Base-by-base conservation (phyloP, 371 early-diverging fungal genomes). In the Zopfochytrium polystomum region DNA sequence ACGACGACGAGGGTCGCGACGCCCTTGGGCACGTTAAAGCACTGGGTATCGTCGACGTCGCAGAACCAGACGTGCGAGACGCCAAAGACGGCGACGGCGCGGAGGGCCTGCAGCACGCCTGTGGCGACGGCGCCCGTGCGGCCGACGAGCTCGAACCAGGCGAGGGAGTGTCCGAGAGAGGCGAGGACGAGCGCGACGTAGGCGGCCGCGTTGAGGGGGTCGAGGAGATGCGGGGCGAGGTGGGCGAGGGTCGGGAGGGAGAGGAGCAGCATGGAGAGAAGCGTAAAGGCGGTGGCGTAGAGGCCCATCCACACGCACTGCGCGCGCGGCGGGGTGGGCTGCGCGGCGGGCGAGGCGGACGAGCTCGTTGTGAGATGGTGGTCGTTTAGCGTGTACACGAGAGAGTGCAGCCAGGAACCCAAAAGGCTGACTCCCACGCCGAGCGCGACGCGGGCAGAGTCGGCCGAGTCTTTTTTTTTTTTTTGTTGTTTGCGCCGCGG, bases 81-180 rank as follows among this genome's bases (percentile, higher is more conserved):
- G 4, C 73, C 79, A 76, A 88, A 87, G 2, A 86, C 87, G 22
- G 83, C 51, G 3, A 88, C 86, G 0, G 88, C 87, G 18, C 87
- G 72, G 20, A 87, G 54, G 0, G 84, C 85, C 70, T 86, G 84
- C 50, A 86, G 29, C 20, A 58, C 61, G 23, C 69, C 73, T 2
- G 73, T 72, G 2, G 73, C 73, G 20, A 72, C 69, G 22, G 64
- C 80, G 49, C 81, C 81, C 33, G 77, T 73, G 42, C 68, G 48
- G n/a, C 77, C 75, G 43, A 83, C 55, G 20, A 83, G 66, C 35
- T 72, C 66, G 57, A 78, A 83, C 54, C 81, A 83, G 25, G 80
- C 67, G 33, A 77, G 53, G 46, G 78, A 76, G 56, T 83, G 82
- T 7, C 76, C 53, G 48, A 81, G 56, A 11, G 80, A 70, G n/a